Evolutionary conservation across 306 rosid genomes (phyloP), one percentile per base, ranked within the genome.

Genomic region (Neltuma alba): DNA sequence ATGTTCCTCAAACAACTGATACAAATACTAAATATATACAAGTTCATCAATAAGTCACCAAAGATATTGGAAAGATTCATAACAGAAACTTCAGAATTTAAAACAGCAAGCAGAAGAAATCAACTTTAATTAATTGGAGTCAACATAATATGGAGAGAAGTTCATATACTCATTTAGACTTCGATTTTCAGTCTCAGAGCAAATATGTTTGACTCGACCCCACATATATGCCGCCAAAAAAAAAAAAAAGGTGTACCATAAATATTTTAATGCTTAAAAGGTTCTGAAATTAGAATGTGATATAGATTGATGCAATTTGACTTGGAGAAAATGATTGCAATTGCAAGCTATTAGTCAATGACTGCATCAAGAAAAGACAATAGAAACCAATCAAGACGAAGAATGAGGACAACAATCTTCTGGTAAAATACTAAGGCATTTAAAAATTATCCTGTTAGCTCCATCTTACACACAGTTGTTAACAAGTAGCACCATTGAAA

Each of bases 11-110:
- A 40, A 67, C 76, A 79, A 71, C 41, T 33, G 54, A 65, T 30
- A 72, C 63, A 71, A 82, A 60, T 16, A 18, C 61, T 69, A 64
- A 30, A 71, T 16, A 41, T n/a, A 72, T 30, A 58, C 21, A 70
- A 54, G 76, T 40, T 18, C 13, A 48, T 70, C 38, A 33, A 37
- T 27, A 68, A 58, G 69, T 73, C 15, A 67, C 38, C 54, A 68
- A 31, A 13, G n/a, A 60, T 13, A 60, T 60, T 60, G 66, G 66
- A 25, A 60, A 60, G 38, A 6, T 79, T 47, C 7, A 21, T 64
- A 60, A 75, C 69, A 42, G 58, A 75, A 5, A 38, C 31, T 73
- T 40, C 40, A 62, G n/a, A 27, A 66, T 66, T 68, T 20, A 40
- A 36, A 34, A 33, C 40, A 71, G 76, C 76, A 47, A 58, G 30